phyloP scores from a whole-genome alignment of 306 rosid species.

The Cyclanthera cordifolia region DNA sequence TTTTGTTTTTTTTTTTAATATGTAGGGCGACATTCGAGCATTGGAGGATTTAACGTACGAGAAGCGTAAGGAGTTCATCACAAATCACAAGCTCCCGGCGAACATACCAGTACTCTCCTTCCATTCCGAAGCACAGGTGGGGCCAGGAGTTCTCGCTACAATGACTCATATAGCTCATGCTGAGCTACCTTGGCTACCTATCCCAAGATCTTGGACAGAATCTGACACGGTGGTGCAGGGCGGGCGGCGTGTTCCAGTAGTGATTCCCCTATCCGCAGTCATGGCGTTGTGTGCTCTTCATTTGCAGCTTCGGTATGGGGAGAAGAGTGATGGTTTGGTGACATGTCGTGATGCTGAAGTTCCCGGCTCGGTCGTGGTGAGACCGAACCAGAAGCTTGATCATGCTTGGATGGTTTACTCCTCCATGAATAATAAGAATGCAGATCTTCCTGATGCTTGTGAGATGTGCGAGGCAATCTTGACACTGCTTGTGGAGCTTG shows the following conservation, averaged over 20 bases:
- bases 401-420: constrained; percentile 93
- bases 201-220: constrained; percentile 19
- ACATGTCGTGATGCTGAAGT: constrained; percentile 68
- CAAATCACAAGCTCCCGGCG: constrained; percentile 49
- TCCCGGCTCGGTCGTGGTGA: constrained; percentile 66
- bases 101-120: constrained; percentile 58
- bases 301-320: constrained; percentile 60
- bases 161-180: constrained; percentile 80
- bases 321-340: constrained; percentile 67
- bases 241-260: constrained; percentile 44
- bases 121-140: constrained; percentile 57
- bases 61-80: constrained; percentile 61
- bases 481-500: constrained; percentile 63
- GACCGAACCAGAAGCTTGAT: constrained; percentile 57
- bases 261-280: constrained; percentile 63
- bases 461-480: constrained; percentile 78
- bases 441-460: constrained; percentile 44
- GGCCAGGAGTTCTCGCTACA: constrained; percentile 58
- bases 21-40: constrained; percentile 65
- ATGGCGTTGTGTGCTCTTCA: constrained; percentile 73
- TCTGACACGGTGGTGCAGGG: constrained; percentile 23
- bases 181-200: constrained; percentile 53
- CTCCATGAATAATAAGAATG: constrained; percentile 33
- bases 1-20: too few relatives aligned
- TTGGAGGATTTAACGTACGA: constrained; percentile 78